Evolutionary conservation across 257 asterid genomes (phyloP).

Genomic region (Phtheirospermum japonicum): DNA sequence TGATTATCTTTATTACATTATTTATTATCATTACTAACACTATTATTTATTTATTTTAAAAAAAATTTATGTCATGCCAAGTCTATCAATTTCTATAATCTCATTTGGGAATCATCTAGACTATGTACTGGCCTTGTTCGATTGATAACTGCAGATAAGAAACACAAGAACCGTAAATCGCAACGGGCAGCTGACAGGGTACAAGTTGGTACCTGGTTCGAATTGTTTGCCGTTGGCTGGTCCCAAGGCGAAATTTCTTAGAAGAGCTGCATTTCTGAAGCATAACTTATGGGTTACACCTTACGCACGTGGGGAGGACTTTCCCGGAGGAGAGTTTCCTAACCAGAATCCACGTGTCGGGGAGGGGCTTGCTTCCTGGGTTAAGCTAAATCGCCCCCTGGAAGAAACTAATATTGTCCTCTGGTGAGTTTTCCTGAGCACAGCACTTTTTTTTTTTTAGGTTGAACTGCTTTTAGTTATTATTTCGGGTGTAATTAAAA

Average conservation of each 20-base stretch:
- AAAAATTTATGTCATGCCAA: too few species aligned
- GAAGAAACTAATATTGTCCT: slow-evolving; percentile 89
- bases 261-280: slow-evolving; percentile 93
- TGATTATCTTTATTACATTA: too few species aligned
- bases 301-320: slow-evolving; percentile 83
- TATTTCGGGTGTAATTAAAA: too few species aligned
- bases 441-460: not conserved
- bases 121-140: not conserved
- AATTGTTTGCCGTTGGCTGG: slow-evolving; percentile 91
- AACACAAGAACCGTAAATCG: slow-evolving; percentile 91
- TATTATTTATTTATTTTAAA: too few species aligned
- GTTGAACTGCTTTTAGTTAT: too few species aligned
- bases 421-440: slow-evolving; percentile 50
- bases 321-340: slow-evolving; percentile 98
- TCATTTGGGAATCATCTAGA: too few species aligned
- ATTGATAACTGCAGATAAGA: slow-evolving; percentile 51
- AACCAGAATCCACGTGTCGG: slow-evolving; percentile 97
- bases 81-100: too few species aligned
- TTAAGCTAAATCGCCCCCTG: slow-evolving; percentile 72
- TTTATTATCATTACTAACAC: too few species aligned
- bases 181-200: slow-evolving; percentile 88
- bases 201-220: slow-evolving; percentile 88
- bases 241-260: slow-evolving; percentile 85
- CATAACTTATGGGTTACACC: slow-evolving; percentile 95
- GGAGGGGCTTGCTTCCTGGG: slow-evolving; percentile 95